Conservation (phyloP, 2,329 filamentous ascomycete species). For the Ceratocystis harringtonii region DNA sequence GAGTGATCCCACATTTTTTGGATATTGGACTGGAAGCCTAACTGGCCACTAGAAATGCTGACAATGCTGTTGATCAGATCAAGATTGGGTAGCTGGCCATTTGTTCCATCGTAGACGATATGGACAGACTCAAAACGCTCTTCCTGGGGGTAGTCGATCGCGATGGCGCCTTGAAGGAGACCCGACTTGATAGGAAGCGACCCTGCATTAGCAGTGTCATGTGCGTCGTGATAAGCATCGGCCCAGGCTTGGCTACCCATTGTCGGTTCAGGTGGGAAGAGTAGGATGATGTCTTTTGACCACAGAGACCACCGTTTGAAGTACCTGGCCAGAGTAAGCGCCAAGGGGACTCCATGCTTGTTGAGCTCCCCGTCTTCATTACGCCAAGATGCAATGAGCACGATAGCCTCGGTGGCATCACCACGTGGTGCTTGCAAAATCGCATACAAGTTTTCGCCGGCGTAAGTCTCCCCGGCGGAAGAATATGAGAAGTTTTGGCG, state of each 20-base stretch:
- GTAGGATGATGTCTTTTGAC: slow-evolving; percentile 95
- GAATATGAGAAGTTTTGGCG: slow-evolving; percentile 78
- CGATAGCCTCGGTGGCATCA: slow-evolving; percentile 93
- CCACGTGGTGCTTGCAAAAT: slow-evolving; percentile 86
- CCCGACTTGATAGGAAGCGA: slow-evolving; percentile 80
- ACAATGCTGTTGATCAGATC: slow-evolving; percentile 92
- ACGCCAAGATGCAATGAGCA: slow-evolving; percentile 76
- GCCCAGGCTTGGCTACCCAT: slow-evolving; percentile 93
- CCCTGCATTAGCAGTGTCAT: slow-evolving; percentile 54
- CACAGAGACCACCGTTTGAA: slow-evolving; percentile 98
- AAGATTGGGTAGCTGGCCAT: slow-evolving; percentile 87
- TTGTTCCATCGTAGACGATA: slow-evolving; percentile 86
- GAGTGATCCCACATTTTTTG: slow-evolving; percentile 79
- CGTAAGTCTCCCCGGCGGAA: slow-evolving; percentile 56
- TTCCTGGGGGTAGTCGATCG: slow-evolving; percentile 82
- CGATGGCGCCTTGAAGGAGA: slow-evolving; percentile 79
- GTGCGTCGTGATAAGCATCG: slow-evolving; percentile 88
- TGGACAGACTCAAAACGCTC: slow-evolving; percentile 76
- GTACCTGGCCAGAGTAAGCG: slow-evolving; percentile 77
- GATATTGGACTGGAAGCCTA: slow-evolving; percentile 71
- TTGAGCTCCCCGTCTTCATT: slow-evolving; percentile 70
- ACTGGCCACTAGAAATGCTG: slow-evolving; percentile 74
- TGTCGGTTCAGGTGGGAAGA: slow-evolving; percentile 77
- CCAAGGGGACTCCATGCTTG: slow-evolving; percentile 70
- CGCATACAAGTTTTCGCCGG: slow-evolving; percentile 83